Base-by-base conservation (phyloP, 495 filamentous ascomycete genomes). In the Penicillium canescens region DNA sequence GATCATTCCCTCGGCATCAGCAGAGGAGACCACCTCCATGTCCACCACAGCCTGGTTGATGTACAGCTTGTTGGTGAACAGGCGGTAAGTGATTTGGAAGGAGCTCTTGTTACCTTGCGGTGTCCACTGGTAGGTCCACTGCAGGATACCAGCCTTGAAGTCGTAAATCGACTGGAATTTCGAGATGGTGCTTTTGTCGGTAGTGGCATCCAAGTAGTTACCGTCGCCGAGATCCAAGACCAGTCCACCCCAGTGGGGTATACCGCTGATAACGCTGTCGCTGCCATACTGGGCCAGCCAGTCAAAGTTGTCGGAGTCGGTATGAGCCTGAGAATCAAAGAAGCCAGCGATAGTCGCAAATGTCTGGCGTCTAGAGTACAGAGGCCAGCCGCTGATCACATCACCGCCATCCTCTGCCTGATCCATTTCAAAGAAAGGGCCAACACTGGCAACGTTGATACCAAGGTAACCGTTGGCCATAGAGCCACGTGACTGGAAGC, bases 281-380 rank as follows among this genome's bases (percentile, higher is more conserved):
- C 79, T 78, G n/a, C 88, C 88, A 63, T 88, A 86, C 56, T 89
- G 81, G 51, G 81, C 73, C 24, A 91, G 70, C 87, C 89, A 91
- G 6, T 73, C 73, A 58, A 86, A 91, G 62, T 92, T 92, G 6
- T 82, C 83, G 4, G 79, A 76, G 33, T 84, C 86, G 0, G 80
- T 84, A 31, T 72, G 79, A 1, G 75, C 74, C 64, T 91, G 86
- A 8, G 72, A 66, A 55, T 91, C 80, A 54, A 78, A 91, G 66
- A 92, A 92, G 0, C 89, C 89, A 35, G 82, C 78, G 50, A 92
- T 82, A 0, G 87, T 90, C 3, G 86, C 83, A 65, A 92, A 90
- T 1, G 85, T 80, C 61, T 89, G 85, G 11, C 89, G 75, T 9
- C 76, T 64, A 41, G 83, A 74, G 69, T 83, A 89, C n/a, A 92